These are phyloP conservation scores for Monascus ruber DNA, from an alignment of 2,329 filamentous ascomycete genomes.

Conservation along the genomic window DNA sequence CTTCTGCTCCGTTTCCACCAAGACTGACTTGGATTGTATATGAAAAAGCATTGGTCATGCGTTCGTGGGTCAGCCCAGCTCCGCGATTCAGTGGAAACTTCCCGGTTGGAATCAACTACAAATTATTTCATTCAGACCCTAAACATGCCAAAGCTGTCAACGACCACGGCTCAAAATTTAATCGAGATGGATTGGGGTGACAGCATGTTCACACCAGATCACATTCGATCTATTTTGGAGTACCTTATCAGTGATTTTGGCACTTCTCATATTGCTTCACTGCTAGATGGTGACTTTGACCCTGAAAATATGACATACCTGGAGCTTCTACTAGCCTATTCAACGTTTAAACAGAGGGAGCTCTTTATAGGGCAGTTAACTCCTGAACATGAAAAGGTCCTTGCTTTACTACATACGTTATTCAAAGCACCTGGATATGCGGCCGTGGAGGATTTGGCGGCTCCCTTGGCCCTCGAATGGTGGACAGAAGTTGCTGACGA, in stretches of 20 bases:
- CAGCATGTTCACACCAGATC: conserved; percentile 14
- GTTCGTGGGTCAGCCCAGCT: conserved; percentile 17
- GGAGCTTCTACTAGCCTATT: conserved; percentile 29
- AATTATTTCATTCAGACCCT: conserved; percentile 16
- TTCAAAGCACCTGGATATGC: conserved; percentile 31
- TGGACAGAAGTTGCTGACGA: conserved; percentile 32
- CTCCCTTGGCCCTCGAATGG: conserved; percentile 28
- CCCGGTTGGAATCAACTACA: conserved; percentile 11
- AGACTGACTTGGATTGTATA: not conserved
- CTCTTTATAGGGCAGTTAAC: conserved; percentile 20
- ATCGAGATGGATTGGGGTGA: conserved; percentile 21
- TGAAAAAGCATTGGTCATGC: conserved; percentile 15
- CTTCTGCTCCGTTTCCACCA: not conserved
- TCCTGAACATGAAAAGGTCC: conserved; percentile 21
- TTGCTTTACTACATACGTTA: conserved; percentile 26
- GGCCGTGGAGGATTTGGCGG: conserved; percentile 28
- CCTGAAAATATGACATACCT: conserved; percentile 28
- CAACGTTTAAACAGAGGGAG: conserved; percentile 18
- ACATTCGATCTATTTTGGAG: conserved; percentile 18
- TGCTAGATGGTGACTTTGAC: conserved; percentile 26
- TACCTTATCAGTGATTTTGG: conserved; percentile 25
- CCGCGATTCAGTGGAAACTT: conserved; percentile 9
- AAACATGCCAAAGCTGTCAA: conserved; percentile 14
- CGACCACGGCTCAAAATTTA: conserved; percentile 22
- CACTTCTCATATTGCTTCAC: conserved; percentile 18